Conservation (phyloP, 2,329 filamentous ascomycete genomes). For the Apiospora kogelbergensis region DNA sequence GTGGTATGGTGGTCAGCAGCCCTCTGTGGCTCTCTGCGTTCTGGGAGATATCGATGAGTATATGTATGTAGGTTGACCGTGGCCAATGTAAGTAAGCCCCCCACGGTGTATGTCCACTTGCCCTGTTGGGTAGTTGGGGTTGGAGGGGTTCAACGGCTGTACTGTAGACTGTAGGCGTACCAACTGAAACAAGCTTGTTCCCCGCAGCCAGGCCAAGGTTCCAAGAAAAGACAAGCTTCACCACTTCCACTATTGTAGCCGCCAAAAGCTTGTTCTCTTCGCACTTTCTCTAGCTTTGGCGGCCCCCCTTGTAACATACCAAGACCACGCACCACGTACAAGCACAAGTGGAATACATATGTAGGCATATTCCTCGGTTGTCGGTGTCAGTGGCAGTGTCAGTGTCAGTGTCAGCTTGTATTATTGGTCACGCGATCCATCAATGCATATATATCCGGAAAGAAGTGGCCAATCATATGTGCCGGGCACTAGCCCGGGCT, state of each 20-base stretch:
- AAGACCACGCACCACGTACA: too few species aligned
- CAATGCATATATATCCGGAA: too few species aligned
- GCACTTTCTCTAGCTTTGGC: background rate
- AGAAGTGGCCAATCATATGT: too few species aligned
- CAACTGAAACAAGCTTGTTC: background rate
- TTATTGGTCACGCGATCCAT: background rate
- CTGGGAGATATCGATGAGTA: too few species aligned
- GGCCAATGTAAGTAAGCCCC: background rate
- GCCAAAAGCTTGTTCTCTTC: constrained; percentile 2
- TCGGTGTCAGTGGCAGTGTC: too few species aligned
- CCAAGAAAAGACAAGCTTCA: background rate
- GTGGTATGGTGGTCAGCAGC: background rate
- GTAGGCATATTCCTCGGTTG: too few species aligned
- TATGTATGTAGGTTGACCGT: background rate
- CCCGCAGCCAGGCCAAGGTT: background rate
- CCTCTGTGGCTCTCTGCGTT: too few species aligned
- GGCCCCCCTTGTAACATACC: background rate
- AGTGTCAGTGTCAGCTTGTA: background rate
- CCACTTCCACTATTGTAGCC: background rate
- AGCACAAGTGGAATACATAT: too few species aligned
- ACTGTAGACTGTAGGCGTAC: too few species aligned
- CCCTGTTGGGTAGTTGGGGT: background rate
- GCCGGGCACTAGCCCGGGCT: background rate
- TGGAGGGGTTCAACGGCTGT: too few species aligned
- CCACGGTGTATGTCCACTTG: background rate